phyloP scores from a whole-genome alignment of 352 stramenopile species.

The Lagenidium giganteum region DNA sequence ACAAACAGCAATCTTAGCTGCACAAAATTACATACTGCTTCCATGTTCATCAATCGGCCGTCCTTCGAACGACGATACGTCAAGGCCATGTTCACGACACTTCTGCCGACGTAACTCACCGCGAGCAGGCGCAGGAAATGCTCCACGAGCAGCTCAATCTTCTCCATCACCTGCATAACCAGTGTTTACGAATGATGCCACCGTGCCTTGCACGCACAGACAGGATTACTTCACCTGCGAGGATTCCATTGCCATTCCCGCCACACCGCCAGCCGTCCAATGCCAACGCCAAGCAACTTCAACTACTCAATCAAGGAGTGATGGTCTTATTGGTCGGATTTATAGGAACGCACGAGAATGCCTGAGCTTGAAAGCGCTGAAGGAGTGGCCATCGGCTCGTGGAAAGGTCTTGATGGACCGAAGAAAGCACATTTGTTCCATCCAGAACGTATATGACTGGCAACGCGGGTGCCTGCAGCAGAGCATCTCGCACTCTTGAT shows the following conservation, averaged over 20 bases:
- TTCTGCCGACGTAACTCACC: no score
- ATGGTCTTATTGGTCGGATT: no score
- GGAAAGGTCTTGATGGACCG: slow-evolving; percentile 32
- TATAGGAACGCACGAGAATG: no score
- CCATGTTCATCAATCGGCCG: slow-evolving; percentile 44
- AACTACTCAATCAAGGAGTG: no score
- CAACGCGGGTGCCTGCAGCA: slow-evolving; percentile 58
- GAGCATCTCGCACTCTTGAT: slow-evolving; percentile 60
- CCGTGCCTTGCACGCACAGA: no score
- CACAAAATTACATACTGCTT: slow-evolving; percentile 60
- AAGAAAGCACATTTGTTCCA: slow-evolving; percentile 63
- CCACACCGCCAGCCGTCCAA: no score
- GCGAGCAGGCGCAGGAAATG: slow-evolving; percentile 54
- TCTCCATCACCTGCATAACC: slow-evolving; percentile 33
- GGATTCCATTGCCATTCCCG: no score
- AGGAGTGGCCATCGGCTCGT: slow-evolving; percentile 42
- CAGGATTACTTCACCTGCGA: no score
- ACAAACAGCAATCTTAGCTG: no score
- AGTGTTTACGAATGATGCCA: no score
- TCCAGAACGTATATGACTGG: slow-evolving; percentile 70
- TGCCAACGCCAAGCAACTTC: no score
- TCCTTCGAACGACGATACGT: neutral
- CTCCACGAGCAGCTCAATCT: slow-evolving; percentile 49
- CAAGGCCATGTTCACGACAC: no score
- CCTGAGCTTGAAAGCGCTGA: slow-evolving; percentile 37